Base-by-base conservation (phyloP, 495 filamentous ascomycete species). In the Thozetella sp. region DNA sequence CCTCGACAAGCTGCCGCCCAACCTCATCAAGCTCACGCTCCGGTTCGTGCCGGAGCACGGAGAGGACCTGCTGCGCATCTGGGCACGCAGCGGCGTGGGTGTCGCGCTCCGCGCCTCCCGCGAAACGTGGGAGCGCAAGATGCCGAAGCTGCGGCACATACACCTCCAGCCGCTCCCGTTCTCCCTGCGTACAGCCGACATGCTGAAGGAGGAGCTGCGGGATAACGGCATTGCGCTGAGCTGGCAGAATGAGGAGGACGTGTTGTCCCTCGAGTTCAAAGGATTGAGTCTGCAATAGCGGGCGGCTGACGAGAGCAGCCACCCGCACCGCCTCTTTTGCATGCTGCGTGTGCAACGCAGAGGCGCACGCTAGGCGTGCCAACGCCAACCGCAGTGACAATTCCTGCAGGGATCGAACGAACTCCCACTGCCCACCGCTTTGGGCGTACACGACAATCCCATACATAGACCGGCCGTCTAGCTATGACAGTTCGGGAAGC, bases 61-160 rank as follows among this genome's bases (percentile, higher is more conserved):
- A 19, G 43, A 48, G n/a, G 43, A 48, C 43, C n/a, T 48, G n/a
- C 43, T 48, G n/a, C 43, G 43, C 43, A 48, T 48, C 4, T 48
- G 43, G 43, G 43, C 43, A 20, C 43, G 43, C 43, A 48, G 43
- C 20, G 43, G 43, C 43, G 43, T 48, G 3, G 43, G 43, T 3
- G 43, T 19, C n/a, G 43, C n/a, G 6, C 43, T 48, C n/a, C 43
- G 43, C 4, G n/a, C n/a, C 43, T 48, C 43, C n/a, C 43, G 10
- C 43, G 43, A 48, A 3, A 48, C 12, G 3, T 48, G 43, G 43
- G 11, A 20, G 3, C 10, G n/a, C n/a, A 48, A 48, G 43, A 4
- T 48, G 10, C 43, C 43, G n/a, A 9, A n/a, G 43, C 20, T 48
- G 43, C 43, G n/a, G n/a, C 43, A 48, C 43, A n/a, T 48, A 10